Percentiles rank a stretch among this genome's conserved stretches.
Evolutionary conservation across 345 rosid species (phyloP).

Genomic region (Salix viminalis): DNA sequence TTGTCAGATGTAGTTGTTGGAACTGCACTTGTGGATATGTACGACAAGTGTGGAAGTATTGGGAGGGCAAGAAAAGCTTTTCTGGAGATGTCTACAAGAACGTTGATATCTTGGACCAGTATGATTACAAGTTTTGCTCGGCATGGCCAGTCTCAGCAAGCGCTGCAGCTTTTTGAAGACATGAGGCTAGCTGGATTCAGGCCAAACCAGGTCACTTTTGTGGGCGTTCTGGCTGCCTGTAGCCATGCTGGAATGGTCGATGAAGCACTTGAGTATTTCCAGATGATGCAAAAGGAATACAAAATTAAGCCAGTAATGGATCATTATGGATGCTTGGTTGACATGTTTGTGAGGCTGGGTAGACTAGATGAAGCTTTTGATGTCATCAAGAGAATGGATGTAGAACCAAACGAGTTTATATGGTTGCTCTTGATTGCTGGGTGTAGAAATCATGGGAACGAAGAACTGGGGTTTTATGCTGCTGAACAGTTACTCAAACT

Average conservation of each 20-base stretch:
- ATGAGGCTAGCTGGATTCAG: constrained; percentile 44
- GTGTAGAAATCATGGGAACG: constrained; percentile 36
- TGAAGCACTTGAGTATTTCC: constrained; percentile 46
- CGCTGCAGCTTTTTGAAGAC: constrained; percentile 57
- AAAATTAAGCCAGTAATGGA: constrained; percentile 45
- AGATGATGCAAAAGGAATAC: constrained; percentile 46
- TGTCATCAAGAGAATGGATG: constrained; percentile 38
- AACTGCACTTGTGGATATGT: constrained; percentile 56
- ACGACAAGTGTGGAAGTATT: constrained; percentile 52
- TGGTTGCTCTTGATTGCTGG: constrained; percentile 45
- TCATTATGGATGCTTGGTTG: constrained; percentile 43
- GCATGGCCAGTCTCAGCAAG: constrained; percentile 40
- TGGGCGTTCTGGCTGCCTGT: constrained; percentile 58
- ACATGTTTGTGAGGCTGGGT: constrained; percentile 45
- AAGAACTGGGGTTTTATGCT: constrained; percentile 39
- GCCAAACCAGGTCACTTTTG: constrained; percentile 56
- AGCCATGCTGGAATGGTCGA: constrained; percentile 44
- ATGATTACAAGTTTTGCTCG: constrained; percentile 49
- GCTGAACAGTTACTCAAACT: constrained; percentile 46
- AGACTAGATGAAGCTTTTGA: constrained; percentile 45
- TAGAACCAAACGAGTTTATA: constrained; percentile 38
- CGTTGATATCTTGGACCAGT: constrained; percentile 55
- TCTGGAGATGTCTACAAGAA: constrained; percentile 46
- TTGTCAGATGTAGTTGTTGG: constrained; percentile 44
- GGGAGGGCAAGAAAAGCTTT: constrained; percentile 45